Base-by-base conservation (phyloP, 2,329 filamentous ascomycete species). In the Sporothrix brunneoviolacea region DNA sequence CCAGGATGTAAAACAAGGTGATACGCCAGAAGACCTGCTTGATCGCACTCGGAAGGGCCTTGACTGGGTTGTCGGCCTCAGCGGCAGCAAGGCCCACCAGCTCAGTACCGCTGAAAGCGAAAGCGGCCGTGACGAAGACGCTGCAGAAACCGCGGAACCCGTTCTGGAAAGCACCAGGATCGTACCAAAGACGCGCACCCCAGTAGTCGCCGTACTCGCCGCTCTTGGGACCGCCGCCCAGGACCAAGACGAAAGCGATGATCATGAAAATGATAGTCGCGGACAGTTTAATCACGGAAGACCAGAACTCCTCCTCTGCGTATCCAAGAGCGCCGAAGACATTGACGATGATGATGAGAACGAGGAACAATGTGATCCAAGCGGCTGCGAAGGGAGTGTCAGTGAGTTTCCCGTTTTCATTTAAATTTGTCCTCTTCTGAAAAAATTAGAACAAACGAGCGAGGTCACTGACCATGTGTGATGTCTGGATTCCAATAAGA, bases 11-110 rank as follows among this genome's bases (percentile, higher is more conserved):
- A 56, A 79, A 79, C 3, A 78, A 61, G 0, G 72, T 76, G 53
- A 79, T 78, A 57, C 76, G 73, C 75, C 75, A 79, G 52, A 79
- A 79, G 28, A 79, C 87, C 63, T 94, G 89, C 70, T 93, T 94
- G 60, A 91, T 83, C 5, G 90, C 90, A 2, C 81, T 83, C 0
- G 90, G 90, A 1, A 95, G 75, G 0, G 84, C 79, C 61, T 86
- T 83, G 51, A 80, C 75, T 0, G 86, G 86, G 61, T 88, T 87
- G 9, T 70, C 67, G 0, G 84, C 80, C 65, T 90, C 86, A 7
- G 84, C 84, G 1, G 84, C 84, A 3, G 84, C 83, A 3, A 89
- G 74, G 58, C 84, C 85, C n/a, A 88, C 84, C 2, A 87, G 71
- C 61, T 88, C 85, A 0, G 84, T 88, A 13, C 84, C 85, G 15